phyloP scores from a whole-genome alignment of 2,329 filamentous ascomycete genomes.

The Colletotrichum coccodes region DNA sequence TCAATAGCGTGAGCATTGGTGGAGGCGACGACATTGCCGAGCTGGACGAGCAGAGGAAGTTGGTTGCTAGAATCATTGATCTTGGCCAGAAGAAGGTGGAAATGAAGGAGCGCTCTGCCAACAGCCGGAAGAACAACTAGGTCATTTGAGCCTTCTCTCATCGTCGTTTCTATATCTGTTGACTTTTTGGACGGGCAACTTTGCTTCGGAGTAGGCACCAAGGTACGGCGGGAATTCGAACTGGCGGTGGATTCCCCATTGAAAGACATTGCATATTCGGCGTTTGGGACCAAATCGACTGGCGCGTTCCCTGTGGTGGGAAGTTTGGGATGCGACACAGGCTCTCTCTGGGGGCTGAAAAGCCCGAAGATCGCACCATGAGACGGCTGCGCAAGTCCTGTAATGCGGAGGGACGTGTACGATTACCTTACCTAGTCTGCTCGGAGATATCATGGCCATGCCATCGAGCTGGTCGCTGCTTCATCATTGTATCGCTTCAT shows the following conservation, averaged over 20 bases:
- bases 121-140: conserved; percentile 22
- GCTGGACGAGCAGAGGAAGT: conserved; percentile 72
- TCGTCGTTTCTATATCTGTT: conserved; percentile 11
- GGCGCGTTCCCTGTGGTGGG: background rate
- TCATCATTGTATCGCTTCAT: background rate
- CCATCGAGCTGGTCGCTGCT: background rate
- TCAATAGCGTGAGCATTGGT: conserved; percentile 89
- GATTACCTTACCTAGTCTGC: conserved; percentile 7
- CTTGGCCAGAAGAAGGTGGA: conserved; percentile 76
- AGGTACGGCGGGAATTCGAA: conserved; percentile 2
- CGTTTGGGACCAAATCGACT: conserved; percentile 25
- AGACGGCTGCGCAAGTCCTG: background rate
- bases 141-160: background rate
- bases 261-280: conserved; percentile 30
- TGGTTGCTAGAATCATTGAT: conserved; percentile 77
- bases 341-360: background rate
- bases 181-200: background rate
- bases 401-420: conserved; percentile 23
- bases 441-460: background rate
- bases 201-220: background rate
- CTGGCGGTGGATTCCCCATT: conserved; percentile 15
- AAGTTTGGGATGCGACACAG: background rate
- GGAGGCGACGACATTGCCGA: conserved; percentile 87
- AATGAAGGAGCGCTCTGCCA: conserved; percentile 58
- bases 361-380: background rate